Percentiles rank a stretch among this genome's conserved stretches.
phyloP scores from a whole-genome alignment of 331 rosid genomes.

The Quercus tomentella region DNA sequence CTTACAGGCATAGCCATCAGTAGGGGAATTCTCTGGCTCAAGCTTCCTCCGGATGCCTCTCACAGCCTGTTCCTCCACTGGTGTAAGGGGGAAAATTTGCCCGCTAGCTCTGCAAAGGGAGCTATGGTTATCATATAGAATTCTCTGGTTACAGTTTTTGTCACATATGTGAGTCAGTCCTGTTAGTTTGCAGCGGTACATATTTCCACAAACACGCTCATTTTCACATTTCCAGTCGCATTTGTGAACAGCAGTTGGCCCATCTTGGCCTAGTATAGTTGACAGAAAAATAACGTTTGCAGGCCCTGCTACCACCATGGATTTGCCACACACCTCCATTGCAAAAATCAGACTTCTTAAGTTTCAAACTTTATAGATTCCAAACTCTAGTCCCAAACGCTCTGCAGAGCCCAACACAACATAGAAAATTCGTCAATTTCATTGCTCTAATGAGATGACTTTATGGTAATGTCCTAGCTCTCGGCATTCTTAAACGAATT shows the following conservation, averaged over 20 bases:
- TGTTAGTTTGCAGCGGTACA: constrained; percentile 91
- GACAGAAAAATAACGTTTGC: constrained; percentile 90
- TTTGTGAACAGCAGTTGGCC: constrained; percentile 59
- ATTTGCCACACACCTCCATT: constrained; percentile 86
- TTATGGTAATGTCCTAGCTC: neutral
- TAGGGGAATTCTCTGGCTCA: constrained; percentile 54
- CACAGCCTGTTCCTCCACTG: constrained; percentile 72
- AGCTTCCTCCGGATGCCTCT: constrained; percentile 82
- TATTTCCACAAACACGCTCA: constrained; percentile 88
- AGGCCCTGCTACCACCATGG: constrained; percentile 66
- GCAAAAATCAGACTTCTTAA: constrained; percentile 32
- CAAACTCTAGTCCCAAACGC: constrained; percentile 31
- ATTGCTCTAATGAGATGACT: constrained; percentile 2
- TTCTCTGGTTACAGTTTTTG: constrained; percentile 94
- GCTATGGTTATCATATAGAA: constrained; percentile 92
- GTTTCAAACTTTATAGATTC: constrained; percentile 35
- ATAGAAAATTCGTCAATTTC: constrained; percentile 35
- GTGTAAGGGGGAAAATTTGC: constrained; percentile 62
- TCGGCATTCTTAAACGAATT: neutral
- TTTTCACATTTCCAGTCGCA: constrained; percentile 97
- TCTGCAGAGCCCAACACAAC: constrained; percentile 64
- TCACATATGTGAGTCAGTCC: constrained; percentile 97
- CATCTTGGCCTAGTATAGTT: constrained; percentile 80
- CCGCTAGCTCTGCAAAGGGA: constrained; percentile 92
- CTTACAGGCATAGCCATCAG: constrained; percentile 57